phyloP scores from a whole-genome alignment of 2,329 filamentous ascomycete genomes.

The Colletotrichum musae region DNA sequence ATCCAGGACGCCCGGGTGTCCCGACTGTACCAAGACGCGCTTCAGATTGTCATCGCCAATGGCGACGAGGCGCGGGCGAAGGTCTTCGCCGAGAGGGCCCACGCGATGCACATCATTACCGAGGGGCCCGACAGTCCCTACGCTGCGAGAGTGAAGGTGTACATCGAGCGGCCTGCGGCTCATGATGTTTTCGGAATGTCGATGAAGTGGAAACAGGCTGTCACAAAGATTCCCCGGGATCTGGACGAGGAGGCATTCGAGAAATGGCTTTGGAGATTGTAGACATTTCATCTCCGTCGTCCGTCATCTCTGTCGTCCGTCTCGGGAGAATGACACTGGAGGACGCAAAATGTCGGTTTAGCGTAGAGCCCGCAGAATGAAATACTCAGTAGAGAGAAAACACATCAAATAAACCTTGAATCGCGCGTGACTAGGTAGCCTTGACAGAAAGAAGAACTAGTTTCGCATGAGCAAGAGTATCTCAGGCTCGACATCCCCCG shows the following conservation, averaged over 20 bases:
- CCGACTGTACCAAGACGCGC: slow-evolving; percentile 16
- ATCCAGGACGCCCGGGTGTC: slow-evolving; percentile 4
- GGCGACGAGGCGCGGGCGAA: slow-evolving; percentile 3
- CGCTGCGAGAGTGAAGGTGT: not conserved
- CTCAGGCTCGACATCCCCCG: no score
- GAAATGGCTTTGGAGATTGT: slow-evolving; percentile 10
- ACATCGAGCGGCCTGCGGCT: not conserved
- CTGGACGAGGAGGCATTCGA: slow-evolving; percentile 4
- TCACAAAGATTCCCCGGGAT: not conserved
- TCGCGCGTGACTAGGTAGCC: no score
- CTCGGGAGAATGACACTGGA: no score
- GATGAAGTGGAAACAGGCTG: not conserved
- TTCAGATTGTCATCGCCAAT: slow-evolving; percentile 10
- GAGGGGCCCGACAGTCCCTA: not conserved
- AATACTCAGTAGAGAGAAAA: no score
- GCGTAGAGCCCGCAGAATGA: no score
- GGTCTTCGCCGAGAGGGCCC: slow-evolving; percentile 6
- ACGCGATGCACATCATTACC: not conserved
- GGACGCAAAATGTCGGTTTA: no score
- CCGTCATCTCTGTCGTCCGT: no score
- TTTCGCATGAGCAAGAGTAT: no score
- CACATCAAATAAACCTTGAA: no score
- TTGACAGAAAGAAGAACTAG: no score
- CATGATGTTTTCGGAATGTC: not conserved
- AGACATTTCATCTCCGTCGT: not conserved